Evolutionary conservation across 148 eudicot genomes (phyloP).

Genomic region (Hydrangea macrophylla): DNA sequence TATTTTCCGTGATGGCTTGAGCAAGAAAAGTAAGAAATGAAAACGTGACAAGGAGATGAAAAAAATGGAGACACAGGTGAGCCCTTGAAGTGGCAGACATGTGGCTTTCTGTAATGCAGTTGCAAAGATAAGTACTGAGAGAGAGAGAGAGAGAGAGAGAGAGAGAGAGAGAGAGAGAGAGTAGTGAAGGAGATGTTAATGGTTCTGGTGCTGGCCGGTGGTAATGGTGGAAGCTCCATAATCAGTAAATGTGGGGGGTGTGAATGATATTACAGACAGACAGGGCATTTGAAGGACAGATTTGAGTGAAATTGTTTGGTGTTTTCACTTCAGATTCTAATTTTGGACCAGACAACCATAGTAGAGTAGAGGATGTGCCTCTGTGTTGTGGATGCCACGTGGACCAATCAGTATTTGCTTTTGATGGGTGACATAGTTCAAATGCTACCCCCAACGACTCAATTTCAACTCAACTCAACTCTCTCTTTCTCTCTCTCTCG

Average conservation of each 20-base stretch:
- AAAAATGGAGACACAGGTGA: slow-evolving; percentile 8
- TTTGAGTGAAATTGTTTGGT: slow-evolving; percentile 10
- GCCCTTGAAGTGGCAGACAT: slow-evolving; percentile 29
- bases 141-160: not conserved
- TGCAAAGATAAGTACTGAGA: slow-evolving; percentile 4
- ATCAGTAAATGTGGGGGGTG: slow-evolving; percentile 21
- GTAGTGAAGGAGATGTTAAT: not conserved
- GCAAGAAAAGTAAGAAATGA: slow-evolving; percentile 12
- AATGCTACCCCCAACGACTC: not conserved
- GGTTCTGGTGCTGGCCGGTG: slow-evolving; percentile 5
- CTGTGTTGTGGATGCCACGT: slow-evolving; percentile 26
- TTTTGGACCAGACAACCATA: slow-evolving; percentile 20
- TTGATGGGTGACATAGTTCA: slow-evolving; percentile 9
- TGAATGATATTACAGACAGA: not conserved
- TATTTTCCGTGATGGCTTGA: slow-evolving; percentile 18
- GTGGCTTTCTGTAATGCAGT: slow-evolving; percentile 20
- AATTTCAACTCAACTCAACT: slow-evolving; percentile 2
- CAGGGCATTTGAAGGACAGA: slow-evolving; percentile 3
- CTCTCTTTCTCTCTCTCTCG: not conserved
- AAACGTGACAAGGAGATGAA: not conserved
- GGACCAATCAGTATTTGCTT: slow-evolving; percentile 18
- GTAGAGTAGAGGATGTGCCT: not conserved
- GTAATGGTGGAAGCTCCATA: slow-evolving; percentile 25
- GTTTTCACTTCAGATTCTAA: slow-evolving; percentile 4
- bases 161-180: not conserved